Evolutionary conservation across 345 rosid species (phyloP), one percentile per base, ranked within the genome.

Genomic region (Sisymbrium irio): DNA sequence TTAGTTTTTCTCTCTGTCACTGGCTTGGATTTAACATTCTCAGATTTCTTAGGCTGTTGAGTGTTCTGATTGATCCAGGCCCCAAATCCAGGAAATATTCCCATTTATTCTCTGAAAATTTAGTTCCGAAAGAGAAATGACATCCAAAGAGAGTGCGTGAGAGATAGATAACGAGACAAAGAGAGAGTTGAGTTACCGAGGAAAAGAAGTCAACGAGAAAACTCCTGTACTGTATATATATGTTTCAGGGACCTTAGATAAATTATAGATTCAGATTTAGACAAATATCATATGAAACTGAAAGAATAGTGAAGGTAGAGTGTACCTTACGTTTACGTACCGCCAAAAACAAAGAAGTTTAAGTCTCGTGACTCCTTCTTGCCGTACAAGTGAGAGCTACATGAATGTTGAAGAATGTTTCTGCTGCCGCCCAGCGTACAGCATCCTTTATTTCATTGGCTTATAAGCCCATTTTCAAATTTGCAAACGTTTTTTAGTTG

Each of bases 21-120:
- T 55, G 65, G 46, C 11, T 82, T 76, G 37, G 45, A 18, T 53
- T 65, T 79, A 62, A 60, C 75, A 67, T 78, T 79, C 19, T 57
- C 73, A 41, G 83, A 78, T 75, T 49, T 85, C 67, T 74, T 81
- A 65, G 25, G 32, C 5, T 65, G 17, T 74, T 46, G 72, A 36
- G 45, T 25, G 65, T 57, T 65, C 33, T 57, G 77, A 64, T 35
- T 63, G 37, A 41, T 63, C 46, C 56, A 22, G 33, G 15, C 39
- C 42, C 46, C 55, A 41, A 33, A 42, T 55, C 44, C 25, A 6
- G 55, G 42, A 30, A 14, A 10, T 13, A 9, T 40, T 20, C 59
- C 76, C 62, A 53, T 63, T 19, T 14, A 10, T 7, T 13, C 39
- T 51, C 69, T 40, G 7, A 27, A 50, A 49, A 9, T 12, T 47